Conservation (phyloP, 2,329 filamentous ascomycete genomes). For the Apiospora rasikravindrae region DNA sequence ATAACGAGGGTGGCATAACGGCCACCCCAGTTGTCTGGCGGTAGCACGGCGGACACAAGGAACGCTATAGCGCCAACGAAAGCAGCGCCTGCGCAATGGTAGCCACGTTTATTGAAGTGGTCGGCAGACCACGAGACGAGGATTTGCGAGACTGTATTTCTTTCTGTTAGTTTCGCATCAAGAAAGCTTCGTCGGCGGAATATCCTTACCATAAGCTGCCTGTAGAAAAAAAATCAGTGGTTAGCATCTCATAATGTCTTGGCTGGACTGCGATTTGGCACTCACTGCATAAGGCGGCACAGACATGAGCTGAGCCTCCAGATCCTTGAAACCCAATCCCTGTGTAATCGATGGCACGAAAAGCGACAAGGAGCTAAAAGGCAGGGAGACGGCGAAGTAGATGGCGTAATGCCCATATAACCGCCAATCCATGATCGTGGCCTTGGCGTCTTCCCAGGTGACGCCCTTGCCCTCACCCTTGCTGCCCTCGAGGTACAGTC, state of each 20-base stretch:
- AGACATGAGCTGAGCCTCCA: slow-evolving; percentile 65
- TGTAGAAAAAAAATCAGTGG: slow-evolving; percentile 26
- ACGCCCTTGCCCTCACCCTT: slow-evolving; percentile 65
- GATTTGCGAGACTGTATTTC: slow-evolving; percentile 34
- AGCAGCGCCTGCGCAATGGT: slow-evolving; percentile 48
- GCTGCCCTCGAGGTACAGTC: slow-evolving; percentile 50
- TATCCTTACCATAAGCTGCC: slow-evolving; percentile 10
- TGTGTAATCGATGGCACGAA: slow-evolving; percentile 64
- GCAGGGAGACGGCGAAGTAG: slow-evolving; percentile 42
- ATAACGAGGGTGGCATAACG: slow-evolving; percentile 74
- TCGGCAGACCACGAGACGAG: slow-evolving; percentile 65
- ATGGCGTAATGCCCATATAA: slow-evolving; percentile 69
- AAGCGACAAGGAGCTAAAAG: slow-evolving; percentile 38
- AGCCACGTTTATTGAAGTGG: slow-evolving; percentile 57
- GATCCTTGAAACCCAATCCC: slow-evolving; percentile 34
- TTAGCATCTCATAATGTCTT: background rate
- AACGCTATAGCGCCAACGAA: slow-evolving; percentile 53
- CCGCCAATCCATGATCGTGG: slow-evolving; percentile 65
- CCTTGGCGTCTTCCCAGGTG: slow-evolving; percentile 70
- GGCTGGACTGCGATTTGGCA: background rate
- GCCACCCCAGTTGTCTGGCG: slow-evolving; percentile 59
- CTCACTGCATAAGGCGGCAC: slow-evolving; percentile 64
- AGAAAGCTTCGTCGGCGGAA: background rate
- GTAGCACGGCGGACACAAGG: slow-evolving; percentile 65
- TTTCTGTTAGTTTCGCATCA: background rate